Base-by-base conservation (phyloP, 1,284 basidiomycete species). In the Tilletiopsis washingtonensis region DNA sequence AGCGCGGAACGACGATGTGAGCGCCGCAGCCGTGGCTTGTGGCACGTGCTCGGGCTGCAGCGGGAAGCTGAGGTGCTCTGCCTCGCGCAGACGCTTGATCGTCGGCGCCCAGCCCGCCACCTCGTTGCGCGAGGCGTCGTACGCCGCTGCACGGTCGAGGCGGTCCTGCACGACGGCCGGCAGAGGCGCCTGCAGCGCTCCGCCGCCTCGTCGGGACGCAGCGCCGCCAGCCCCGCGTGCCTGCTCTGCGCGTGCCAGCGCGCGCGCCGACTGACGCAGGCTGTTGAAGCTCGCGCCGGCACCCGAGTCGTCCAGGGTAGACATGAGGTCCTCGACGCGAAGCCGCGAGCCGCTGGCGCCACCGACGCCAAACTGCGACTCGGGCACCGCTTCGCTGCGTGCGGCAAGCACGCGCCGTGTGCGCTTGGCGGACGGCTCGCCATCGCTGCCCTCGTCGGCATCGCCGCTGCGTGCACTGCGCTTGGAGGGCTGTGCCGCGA, bases 41-140 rank as follows among this genome's bases (percentile, higher is more conserved):
- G 20, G 9, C 6, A 26, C 21, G 15, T 38, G 26, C 9, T 38
- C 32, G n/a, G 80, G 77, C 79, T 94, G 91, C 5, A 96, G 78
- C 12, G 91, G 91, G 74, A 96, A 94, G 27, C 84, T 88, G 27
- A 94, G 77, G 72, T 93, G 88, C 63, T 94, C 89, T 4, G 91
- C 89, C 81, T 88, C 63, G 3, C 58, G 42, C 11, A 72, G 41
- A 21, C 59, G 61, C 46, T 69, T 67, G 53, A 94, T 96, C 2
- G 89, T 87, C 7, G 83, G 83, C 40, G 82, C 82, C 93, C 93
- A 98, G 76, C 93, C 94, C 59, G 88, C 82, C 2, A 93, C 86
- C 73, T 97, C 91, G 60, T 82, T 81, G 68, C 88, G 89, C 3
- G 91, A 94, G 73, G 86, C 81, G 65, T 91, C 87, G 73, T 96